Base-by-base conservation (phyloP, 2,329 filamentous ascomycete genomes). In the Beauveria sp. region DNA sequence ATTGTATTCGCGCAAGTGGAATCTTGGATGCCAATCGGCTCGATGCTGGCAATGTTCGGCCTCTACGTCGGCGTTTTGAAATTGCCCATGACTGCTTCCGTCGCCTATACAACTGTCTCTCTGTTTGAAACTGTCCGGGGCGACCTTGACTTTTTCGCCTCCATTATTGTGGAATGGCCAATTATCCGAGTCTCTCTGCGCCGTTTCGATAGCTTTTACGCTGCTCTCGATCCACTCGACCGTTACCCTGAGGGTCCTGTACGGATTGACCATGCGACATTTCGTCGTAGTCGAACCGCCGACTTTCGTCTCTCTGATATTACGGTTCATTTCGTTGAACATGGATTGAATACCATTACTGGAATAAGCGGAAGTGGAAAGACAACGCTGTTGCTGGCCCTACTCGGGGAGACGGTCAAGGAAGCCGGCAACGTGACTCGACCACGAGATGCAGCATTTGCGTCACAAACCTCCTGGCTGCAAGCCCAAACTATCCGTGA, bases 351-450 rank as follows among this genome's bases (percentile, higher is more conserved):
- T 61, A 79, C 82, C 1, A 69, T 85, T 2, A 78, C 77, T 16
- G 83, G 83, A 0, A 75, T 76, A 9, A 84, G 81, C 45, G 83
- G 83, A 6, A 79, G 79, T 63, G 83, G 83, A 6, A 86, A 86
- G 68, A 83, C 82, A 1, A 83, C 81, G 0, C 71, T 86, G 2
- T 70, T 85, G 24, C 70, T 81, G 51, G 77, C 80, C 3, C 79
- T 85, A 9, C 73, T 85, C 3, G 82, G 82, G 9, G 82, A 85
- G 69, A 81, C 81, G 2, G 72, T 82, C 54, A 68, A 81, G 28
- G 79, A 82, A 61, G 65, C 65, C 2, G 82, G 81, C 16, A 68
- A 69, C 16, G 75, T 84, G 16, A 78, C 77, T 5, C 75, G 78
- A 10, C 80, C 81, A 1, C 71, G 73, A 26, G 82, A 84, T 58